Percentiles rank a stretch among this genome's conserved stretches.
Conservation (phyloP, 495 filamentous ascomycete species). For the Penicillium mononematosum region DNA sequence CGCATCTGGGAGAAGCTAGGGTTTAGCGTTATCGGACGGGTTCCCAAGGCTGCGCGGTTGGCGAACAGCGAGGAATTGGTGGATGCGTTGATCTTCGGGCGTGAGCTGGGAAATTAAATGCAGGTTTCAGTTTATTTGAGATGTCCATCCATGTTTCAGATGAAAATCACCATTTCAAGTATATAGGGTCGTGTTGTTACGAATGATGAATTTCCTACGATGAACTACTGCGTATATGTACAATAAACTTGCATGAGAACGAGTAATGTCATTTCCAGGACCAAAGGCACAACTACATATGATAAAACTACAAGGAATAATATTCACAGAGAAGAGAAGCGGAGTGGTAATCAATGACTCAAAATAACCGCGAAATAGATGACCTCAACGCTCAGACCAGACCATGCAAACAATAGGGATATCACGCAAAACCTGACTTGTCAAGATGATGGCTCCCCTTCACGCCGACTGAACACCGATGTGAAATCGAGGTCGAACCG, state of each 20-base stretch:
- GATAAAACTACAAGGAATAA: conserved; percentile 24
- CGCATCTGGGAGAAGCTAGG: conserved; percentile 95
- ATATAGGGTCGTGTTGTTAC: conserved; percentile 8
- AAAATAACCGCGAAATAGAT: conserved; percentile 11
- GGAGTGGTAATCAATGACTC: conserved; percentile 7
- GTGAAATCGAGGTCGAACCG: conserved; percentile 16
- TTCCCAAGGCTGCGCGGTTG: conserved; percentile 49
- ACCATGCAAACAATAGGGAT: conserved; percentile 35
- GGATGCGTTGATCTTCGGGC: conserved; percentile 49
- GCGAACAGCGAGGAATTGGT: conserved; percentile 45
- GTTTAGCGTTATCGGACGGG: conserved; percentile 89
- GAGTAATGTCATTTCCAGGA: not conserved
- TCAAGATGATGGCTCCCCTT: conserved; percentile 17
- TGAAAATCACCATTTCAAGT: not conserved
- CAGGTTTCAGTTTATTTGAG: not conserved
- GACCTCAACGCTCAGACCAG: conserved; percentile 30
- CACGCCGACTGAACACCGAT: not conserved
- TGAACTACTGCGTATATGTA: not conserved
- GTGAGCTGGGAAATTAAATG: conserved; percentile 30
- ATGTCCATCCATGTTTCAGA: conserved; percentile 1
- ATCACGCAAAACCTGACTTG: conserved; percentile 32
- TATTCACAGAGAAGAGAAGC: conserved; percentile 25
- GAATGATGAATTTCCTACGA: conserved; percentile 7
- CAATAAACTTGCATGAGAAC: not conserved
- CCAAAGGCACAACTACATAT: not conserved